Evolutionary conservation across 176 grass and related monocot genomes (phyloP), one percentile per base, ranked within the genome.

Genomic region (Aegilops speltoides): DNA sequence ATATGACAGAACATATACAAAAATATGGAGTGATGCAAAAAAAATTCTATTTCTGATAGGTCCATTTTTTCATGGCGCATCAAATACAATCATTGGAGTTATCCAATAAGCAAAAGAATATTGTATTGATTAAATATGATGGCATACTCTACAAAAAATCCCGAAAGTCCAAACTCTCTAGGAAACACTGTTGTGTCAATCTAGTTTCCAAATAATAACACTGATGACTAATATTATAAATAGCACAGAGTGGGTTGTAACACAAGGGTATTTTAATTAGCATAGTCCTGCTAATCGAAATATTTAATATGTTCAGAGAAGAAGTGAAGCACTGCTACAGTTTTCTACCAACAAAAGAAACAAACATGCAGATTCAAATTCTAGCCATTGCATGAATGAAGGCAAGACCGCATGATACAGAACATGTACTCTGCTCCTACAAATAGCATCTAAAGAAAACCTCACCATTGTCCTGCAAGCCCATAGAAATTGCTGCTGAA

Each of bases 391-490:
- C 20, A 36, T 38, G 10, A 56, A 87, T 73, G 31, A 87, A 90
- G 17, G 59, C 15, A 75, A 68, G 26, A 68, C 25, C 26, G 46
- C 14, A 75, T 73, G 14, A 87, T 60, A 20, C 50, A 83, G 57
- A 66, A 60, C 45, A 3, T 71, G 33, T 61, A 40, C 45, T 76
- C 41, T 64, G 82, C 34, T 19, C 26, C n/a, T 71, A 76, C 59
- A 71, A 24, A 83, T 61, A 87, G 41, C 54, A 84, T 31, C 78
- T 84, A 66, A 76, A 84, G 61, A 3, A 50, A 33, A 70, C 7
- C 86, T 83, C 41, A 88, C 91, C 88, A 85, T 90, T 84, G 70
- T 85, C 87, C 64, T 70, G 91, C 65, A 87, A 82, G 54, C 64
- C 60, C 67, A 38, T 85, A 78, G 79, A 68, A 77, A 46, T 65